These are phyloP conservation scores for Thelephora ganbajun DNA, from an alignment of 768 basidiomycete genomes.

Conservation along the genomic window DNA sequence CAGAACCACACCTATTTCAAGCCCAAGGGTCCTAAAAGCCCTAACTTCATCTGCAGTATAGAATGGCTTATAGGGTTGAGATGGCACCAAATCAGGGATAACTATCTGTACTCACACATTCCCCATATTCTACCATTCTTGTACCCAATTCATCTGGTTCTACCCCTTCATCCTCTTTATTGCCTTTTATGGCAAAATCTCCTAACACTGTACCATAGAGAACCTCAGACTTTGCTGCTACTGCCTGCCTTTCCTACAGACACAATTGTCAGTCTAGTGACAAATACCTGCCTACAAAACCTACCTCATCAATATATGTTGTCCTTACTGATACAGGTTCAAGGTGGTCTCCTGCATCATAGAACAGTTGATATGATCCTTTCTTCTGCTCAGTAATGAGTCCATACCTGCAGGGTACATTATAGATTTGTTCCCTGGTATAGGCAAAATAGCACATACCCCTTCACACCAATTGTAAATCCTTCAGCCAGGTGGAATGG, in stretches of 20 bases:
- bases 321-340: conserved; percentile 63
- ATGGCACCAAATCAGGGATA: not conserved
- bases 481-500: conserved; percentile 68
- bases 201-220: conserved; percentile 29
- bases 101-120: conserved; percentile 26
- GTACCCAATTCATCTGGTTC: conserved; percentile 13
- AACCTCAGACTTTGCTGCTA: conserved; percentile 21
- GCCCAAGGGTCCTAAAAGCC: conserved; percentile 68
- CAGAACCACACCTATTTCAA: conserved; percentile 48
- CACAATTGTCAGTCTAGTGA: not conserved
- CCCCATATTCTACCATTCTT: conserved; percentile 34
- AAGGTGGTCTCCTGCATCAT: conserved; percentile 63
- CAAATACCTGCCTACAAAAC: conserved; percentile 4
- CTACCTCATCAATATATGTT: conserved; percentile 64
- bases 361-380: conserved; percentile 70
- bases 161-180: conserved; percentile 22
- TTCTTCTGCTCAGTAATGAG: conserved; percentile 82
- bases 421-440: too few species aligned
- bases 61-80: conserved; percentile 40
- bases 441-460: conserved; percentile 27
- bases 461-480: conserved; percentile 70
- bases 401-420: conserved; percentile 47
- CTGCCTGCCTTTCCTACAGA: conserved; percentile 20
- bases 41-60: conserved; percentile 75
- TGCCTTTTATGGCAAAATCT: conserved; percentile 20